Conservation (phyloP, 352 stramenopile genomes). For the Globisporangium viniferum region DNA sequence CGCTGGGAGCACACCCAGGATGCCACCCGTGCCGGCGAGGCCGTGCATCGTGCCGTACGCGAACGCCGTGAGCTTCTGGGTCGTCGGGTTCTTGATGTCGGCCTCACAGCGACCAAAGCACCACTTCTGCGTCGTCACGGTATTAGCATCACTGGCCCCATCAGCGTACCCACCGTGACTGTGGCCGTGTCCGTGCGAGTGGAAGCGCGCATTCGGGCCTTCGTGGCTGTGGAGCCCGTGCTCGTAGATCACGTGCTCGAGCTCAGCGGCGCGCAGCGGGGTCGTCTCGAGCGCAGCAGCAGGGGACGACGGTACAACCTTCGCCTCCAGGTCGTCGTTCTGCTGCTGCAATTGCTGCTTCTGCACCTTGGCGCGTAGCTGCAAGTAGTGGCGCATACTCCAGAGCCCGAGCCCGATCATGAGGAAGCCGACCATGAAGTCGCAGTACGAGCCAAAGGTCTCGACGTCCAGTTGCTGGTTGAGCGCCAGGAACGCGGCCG, state of each 20-base stretch:
- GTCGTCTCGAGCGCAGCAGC: constrained; percentile 26
- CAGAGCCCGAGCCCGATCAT: constrained; percentile 64
- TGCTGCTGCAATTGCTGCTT: constrained; percentile 9
- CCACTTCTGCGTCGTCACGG: constrained; percentile 15
- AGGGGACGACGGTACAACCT: background rate
- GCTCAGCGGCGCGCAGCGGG: constrained; percentile 21
- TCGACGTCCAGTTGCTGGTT: constrained; percentile 47
- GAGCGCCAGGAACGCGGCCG: constrained; percentile 49
- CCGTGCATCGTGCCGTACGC: constrained; percentile 85
- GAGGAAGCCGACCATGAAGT: constrained; percentile 71
- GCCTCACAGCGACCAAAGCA: constrained; percentile 38
- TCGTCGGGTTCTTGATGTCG: constrained; percentile 60
- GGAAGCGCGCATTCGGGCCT: constrained; percentile 7
- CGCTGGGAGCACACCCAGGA: constrained; percentile 83
- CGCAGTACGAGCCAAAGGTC: constrained; percentile 52
- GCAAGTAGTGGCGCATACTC: constrained; percentile 50
- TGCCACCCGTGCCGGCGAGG: constrained; percentile 61
- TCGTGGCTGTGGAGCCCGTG: constrained; percentile 35
- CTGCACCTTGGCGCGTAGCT: constrained; percentile 30
- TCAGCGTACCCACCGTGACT: constrained; percentile 5
- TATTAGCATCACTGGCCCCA: background rate
- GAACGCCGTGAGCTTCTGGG: constrained; percentile 70
- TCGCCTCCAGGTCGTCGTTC: background rate
- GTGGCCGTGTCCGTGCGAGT: constrained; percentile 4
- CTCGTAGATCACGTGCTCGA: constrained; percentile 33